Evolutionary conservation across 371 early-diverging fungal species (phyloP).

Genomic region (Syncephalastrum racemosum): DNA sequence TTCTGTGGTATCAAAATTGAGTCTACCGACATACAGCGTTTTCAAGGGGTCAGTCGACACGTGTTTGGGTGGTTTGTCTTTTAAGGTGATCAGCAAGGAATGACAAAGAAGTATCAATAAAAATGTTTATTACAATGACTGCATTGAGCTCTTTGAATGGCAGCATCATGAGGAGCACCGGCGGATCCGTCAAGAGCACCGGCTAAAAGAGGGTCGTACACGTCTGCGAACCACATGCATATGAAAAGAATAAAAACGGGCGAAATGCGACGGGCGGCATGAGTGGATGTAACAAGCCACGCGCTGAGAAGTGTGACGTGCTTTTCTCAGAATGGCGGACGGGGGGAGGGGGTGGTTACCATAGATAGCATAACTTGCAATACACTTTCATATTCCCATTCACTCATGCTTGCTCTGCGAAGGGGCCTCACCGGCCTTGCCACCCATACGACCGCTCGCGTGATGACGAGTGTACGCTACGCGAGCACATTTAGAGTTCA

Average conservation of each 20-base stretch:
- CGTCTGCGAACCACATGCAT: conserved; percentile 54
- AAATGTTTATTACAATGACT: conserved; percentile 29
- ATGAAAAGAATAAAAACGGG: conserved; percentile 3
- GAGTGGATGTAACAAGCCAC: too few relatives aligned
- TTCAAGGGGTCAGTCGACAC: conserved; percentile 40
- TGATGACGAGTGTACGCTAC: too few relatives aligned
- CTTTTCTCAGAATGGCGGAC: too few relatives aligned
- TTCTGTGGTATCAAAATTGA: conserved; percentile 50
- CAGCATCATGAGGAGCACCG: conserved; percentile 52
- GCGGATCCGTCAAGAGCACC: conserved; percentile 63
- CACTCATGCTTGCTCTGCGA: too few relatives aligned
- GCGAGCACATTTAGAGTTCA: neutral
- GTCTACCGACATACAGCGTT: conserved; percentile 52
- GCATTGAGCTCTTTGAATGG: conserved; percentile 42
- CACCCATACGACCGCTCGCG: too few relatives aligned
- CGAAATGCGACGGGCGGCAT: too few relatives aligned
- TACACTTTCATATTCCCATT: too few relatives aligned
- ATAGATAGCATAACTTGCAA: too few relatives aligned
- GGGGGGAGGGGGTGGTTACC: too few relatives aligned
- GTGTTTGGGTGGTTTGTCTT: conserved; percentile 36
- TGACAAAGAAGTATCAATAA: neutral
- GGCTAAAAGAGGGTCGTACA: conserved; percentile 52
- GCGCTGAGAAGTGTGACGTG: too few relatives aligned
- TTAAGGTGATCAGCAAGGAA: neutral
- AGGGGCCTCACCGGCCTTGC: too few relatives aligned